Evolutionary conservation across 768 basidiomycete species (phyloP), one percentile per base, ranked within the genome.

Genomic region (Leccinellum luteum): DNA sequence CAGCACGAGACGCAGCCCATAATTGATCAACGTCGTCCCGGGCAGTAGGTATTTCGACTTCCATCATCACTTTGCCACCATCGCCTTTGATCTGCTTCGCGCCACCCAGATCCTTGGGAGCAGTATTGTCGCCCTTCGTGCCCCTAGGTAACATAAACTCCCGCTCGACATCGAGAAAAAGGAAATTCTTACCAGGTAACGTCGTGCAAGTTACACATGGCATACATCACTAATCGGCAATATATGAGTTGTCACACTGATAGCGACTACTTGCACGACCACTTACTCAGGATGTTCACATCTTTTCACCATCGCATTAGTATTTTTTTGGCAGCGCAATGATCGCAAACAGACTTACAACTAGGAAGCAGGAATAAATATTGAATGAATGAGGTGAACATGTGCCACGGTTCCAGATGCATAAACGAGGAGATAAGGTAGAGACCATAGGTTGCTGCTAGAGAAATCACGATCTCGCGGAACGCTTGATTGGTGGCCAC

Each of bases 341-440:
- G 15, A 25, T 48, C 6, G 12, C 58, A 53, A 19, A 44, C 17
- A 38, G 21, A 76, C 83, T 74, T 59, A 85, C 84, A 86, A 60
- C 81, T 81, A 54, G 93, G 93, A 38, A 94, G 79, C 63, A 94
- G 81, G 80, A 97, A 90, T 80, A 97, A 81, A 74, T 96, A 98
- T 71, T 95, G 90, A 48, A 85, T 67, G 79, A 95, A 94, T 55
- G 87, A 92, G 13, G 95, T 96, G 74, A 98, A 82, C 85, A 98
- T 90, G 80, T 98, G 95, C 93, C 94, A 96, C 0, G 94, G 95
- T 70, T 98, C 95, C 35, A 93, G 74, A 65, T 95, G 92, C 75
- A 98, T 85, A 72, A 96, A 75, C 8, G 90, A 92, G 58, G 87
- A 82, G 66, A 96, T 74, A 67, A 97, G 81, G 79, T 93, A 98